phyloP scores from a whole-genome alignment of 805 yeast genomes.

The Trichomonascus vanleenenianus region DNA sequence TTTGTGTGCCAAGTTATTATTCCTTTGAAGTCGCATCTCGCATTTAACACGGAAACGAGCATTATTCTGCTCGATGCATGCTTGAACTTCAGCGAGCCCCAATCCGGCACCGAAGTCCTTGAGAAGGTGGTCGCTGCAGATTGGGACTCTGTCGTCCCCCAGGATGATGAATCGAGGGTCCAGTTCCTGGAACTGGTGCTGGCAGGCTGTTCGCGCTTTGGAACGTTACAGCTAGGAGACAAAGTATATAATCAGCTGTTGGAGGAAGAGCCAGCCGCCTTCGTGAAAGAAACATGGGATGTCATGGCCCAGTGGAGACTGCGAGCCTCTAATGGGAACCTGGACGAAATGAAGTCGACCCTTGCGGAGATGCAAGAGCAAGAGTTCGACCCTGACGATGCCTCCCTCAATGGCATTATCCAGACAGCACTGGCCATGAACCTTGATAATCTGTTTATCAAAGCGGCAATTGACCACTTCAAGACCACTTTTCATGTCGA shows the following conservation, averaged over 20 bases:
- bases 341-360: constrained; percentile 8
- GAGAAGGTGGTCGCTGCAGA: constrained; percentile 10
- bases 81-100: constrained; percentile 6
- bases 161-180: not conserved
- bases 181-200: constrained; percentile 2
- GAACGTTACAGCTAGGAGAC: not conserved
- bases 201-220: not conserved
- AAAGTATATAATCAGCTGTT: not conserved
- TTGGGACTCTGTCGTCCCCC: not conserved
- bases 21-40: not conserved
- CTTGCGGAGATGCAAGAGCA: constrained; percentile 11
- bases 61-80: constrained; percentile 13
- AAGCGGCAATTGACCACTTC: constrained; percentile 25
- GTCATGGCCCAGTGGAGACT: constrained; percentile 28
- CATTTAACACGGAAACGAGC: constrained; percentile 6
- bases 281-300: constrained; percentile 30
- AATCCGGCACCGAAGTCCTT: constrained; percentile 10
- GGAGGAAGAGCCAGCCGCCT: not conserved
- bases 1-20: not conserved
- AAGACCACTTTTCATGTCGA: constrained; percentile 26
- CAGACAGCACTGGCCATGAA: constrained; percentile 21
- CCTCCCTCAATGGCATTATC: constrained; percentile 21
- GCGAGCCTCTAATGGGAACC: constrained; percentile 17
- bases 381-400: constrained; percentile 19
- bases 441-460: constrained; percentile 15